These are phyloP conservation scores for Calvatia gigantea DNA, from an alignment of 768 basidiomycete species.

Conservation along the genomic window DNA sequence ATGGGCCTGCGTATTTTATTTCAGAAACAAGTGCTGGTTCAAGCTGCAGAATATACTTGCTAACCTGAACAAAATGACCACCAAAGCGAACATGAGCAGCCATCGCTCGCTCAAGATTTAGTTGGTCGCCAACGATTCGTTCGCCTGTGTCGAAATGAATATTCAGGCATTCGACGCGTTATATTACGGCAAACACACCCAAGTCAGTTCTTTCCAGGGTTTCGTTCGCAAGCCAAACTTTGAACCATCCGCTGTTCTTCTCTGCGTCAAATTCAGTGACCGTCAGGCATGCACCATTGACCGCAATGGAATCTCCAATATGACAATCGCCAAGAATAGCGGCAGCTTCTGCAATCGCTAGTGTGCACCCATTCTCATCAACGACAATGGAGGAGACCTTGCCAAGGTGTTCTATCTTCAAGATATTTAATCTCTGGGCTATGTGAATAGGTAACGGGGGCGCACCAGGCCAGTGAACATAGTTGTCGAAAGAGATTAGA, in stretches of 20 bases:
- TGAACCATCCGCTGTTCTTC: slow-evolving; percentile 75
- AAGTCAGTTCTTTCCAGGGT: slow-evolving; percentile 89
- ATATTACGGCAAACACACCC: slow-evolving; percentile 41
- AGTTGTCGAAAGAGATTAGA: slow-evolving; percentile 8
- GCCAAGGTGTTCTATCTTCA: slow-evolving; percentile 88
- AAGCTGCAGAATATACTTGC: neutral
- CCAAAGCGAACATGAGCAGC: slow-evolving; percentile 88
- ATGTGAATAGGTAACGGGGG: slow-evolving; percentile 10
- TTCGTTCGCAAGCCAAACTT: slow-evolving; percentile 94
- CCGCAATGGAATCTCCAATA: slow-evolving; percentile 91
- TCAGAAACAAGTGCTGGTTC: neutral
- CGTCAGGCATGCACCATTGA: slow-evolving; percentile 87
- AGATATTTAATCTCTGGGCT: neutral
- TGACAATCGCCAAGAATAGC: slow-evolving; percentile 85
- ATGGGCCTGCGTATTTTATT: slow-evolving; percentile 62
- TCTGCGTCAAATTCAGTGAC: slow-evolving; percentile 77
- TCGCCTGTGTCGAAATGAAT: slow-evolving; percentile 51
- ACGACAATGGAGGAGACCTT: slow-evolving; percentile 60
- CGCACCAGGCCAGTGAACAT: slow-evolving; percentile 85
- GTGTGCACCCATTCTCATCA: slow-evolving; percentile 75
- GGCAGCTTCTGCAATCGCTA: slow-evolving; percentile 69
- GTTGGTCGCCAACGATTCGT: slow-evolving; percentile 68
- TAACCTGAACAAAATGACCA: slow-evolving; percentile 95
- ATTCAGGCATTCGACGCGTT: neutral
- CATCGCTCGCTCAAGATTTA: slow-evolving; percentile 97